These are phyloP conservation scores for Pholiota molesta DNA, from an alignment of 768 basidiomycete genomes.

Conservation along the genomic window DNA sequence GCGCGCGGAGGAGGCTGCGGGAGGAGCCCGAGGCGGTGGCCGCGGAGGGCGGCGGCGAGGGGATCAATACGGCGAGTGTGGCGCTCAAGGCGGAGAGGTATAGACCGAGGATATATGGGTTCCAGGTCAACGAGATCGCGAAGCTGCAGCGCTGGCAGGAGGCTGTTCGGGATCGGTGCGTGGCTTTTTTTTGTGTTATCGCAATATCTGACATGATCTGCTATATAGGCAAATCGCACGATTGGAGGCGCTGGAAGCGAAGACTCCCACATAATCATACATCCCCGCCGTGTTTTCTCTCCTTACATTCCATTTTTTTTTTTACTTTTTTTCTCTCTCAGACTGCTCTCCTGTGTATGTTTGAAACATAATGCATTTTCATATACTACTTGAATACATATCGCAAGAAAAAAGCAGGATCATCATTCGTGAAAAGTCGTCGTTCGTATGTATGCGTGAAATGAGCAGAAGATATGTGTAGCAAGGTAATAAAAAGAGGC, in stretches of 20 bases:
- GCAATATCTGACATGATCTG: constrained; percentile 11
- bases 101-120: constrained; percentile 93
- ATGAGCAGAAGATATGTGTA: constrained; percentile 1
- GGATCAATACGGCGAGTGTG: constrained; percentile 75
- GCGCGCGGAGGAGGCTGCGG: constrained; percentile 42
- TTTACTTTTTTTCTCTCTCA: constrained; percentile 1
- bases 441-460: constrained; percentile 2
- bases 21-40: constrained; percentile 59
- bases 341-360: background rate
- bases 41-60: constrained; percentile 62
- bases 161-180: constrained; percentile 84
- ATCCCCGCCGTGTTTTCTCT: too few relatives aligned
- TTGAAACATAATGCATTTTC: constrained; percentile 4
- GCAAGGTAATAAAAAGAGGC: background rate
- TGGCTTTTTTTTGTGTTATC: constrained; percentile 16
- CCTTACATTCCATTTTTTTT: background rate
- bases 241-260: constrained; percentile 46
- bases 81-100: constrained; percentile 93
- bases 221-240: constrained; percentile 48
- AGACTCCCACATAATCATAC: constrained; percentile 16
- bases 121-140: constrained; percentile 93
- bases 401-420: constrained; percentile 4
- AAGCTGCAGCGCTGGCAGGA: constrained; percentile 96
- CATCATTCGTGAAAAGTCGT: constrained; percentile 6
- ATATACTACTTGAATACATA: constrained; percentile 8